A percentile compares a stretch with the other conserved stretches of the same genome.
Conservation (phyloP, 2,329 filamentous ascomycete genomes). For the Trichoderma aggressivum region DNA sequence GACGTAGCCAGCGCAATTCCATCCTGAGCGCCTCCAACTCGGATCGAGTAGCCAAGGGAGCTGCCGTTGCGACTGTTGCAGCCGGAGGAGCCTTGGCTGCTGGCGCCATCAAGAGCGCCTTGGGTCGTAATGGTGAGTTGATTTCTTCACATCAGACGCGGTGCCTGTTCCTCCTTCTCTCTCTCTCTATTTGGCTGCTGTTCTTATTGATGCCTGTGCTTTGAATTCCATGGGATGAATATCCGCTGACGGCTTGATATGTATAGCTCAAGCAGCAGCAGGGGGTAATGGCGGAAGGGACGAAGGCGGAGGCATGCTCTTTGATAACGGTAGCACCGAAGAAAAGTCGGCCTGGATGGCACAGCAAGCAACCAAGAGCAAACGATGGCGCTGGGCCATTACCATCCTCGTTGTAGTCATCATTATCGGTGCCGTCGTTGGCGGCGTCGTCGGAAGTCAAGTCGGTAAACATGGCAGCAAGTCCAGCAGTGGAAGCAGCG, state of each 20-base stretch:
- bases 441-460: conserved; percentile 71
- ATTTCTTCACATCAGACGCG: background rate
- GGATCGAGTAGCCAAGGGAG: conserved; percentile 28
- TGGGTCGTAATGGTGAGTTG: conserved; percentile 29
- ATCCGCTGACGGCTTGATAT: background rate
- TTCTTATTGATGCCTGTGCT: background rate
- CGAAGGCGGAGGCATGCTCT: conserved; percentile 18
- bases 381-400: conserved; percentile 68
- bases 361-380: conserved; percentile 51
- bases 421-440: conserved; percentile 67
- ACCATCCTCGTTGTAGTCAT: conserved; percentile 61
- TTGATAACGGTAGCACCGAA: conserved; percentile 8
- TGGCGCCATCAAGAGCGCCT: conserved; percentile 31
- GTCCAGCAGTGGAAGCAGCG: conserved; percentile 28
- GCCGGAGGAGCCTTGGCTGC: conserved; percentile 45
- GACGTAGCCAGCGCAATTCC: conserved; percentile 48
- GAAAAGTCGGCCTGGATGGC: conserved; percentile 23
- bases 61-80: conserved; percentile 33
- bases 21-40: conserved; percentile 56
- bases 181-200: background rate
- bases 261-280: conserved; percentile 1
- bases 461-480: conserved; percentile 50
- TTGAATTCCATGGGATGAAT: background rate
- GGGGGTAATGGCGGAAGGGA: background rate
- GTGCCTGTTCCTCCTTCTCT: background rate